Base-by-base conservation (phyloP, 2,329 filamentous ascomycete genomes). In the Talaromyces sp. region DNA sequence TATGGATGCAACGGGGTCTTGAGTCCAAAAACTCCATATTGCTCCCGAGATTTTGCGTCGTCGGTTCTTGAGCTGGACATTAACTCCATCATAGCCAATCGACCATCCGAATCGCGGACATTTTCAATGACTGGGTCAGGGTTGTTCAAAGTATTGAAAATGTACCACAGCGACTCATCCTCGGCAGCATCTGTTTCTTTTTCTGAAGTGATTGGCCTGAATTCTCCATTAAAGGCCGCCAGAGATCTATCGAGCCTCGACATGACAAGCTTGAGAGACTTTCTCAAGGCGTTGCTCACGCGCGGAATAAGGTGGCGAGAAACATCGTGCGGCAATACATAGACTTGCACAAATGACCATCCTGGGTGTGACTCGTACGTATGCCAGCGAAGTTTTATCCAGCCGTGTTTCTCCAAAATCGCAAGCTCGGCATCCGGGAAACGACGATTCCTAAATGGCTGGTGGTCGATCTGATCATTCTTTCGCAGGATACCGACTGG, bases 1-100 rank as follows among this genome's bases (percentile, higher is more conserved):
- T 96, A 96, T 0, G 84, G 82, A 70, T 95, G 90, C 0, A 97
- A 78, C 0, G 77, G 76, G 0, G 91, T 90, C 61, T 77, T 75
- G 28, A 81, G 70, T 33, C 78, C 74, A 56, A 68, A 53, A 6
- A 78, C 67, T 33, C 69, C 63, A 39, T 64, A 64, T 51, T 62
- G 64, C 25, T 66, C 65, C 17, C 65, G 58, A n/a, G 36, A 28
- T 22, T 63, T 62, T 9, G 53, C 57, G 17, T 53, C 53, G 36
- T 61, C 57, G 33, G 65, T 64, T 3, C 63, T 52, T 17, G 60
- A 58, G 32, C 52, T 65, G 2, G 66, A 67, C 13, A 80, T 66
- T 28, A 78, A 54, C 30, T 75, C 70, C 13, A 69, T 64, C 72
- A 80, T 78, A 1, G 77, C 73, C 7, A 68, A 61, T 53, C 66